Evolutionary conservation across 139 green algal genomes (phyloP).

Genomic region (Spirogloea muscicola): DNA sequence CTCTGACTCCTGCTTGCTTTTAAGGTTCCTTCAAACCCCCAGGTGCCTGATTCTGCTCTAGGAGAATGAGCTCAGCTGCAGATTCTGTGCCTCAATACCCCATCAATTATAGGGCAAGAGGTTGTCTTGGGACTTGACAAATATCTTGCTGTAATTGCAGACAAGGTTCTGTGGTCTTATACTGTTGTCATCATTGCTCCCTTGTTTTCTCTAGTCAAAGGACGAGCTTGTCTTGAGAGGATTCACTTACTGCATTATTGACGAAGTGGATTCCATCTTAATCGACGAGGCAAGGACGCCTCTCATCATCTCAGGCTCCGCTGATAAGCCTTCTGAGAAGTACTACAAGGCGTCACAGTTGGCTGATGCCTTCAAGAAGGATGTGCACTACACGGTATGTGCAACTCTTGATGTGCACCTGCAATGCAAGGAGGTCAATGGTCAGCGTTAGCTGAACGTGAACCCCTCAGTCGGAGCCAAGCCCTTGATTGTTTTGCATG

Average conservation of each 20-base stretch:
- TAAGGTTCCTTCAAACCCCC: too few species aligned
- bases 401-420: too few species aligned
- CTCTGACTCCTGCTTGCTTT: not conserved
- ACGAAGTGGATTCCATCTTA: slow-evolving; percentile 97
- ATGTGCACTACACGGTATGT: slow-evolving; percentile 92
- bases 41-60: not conserved
- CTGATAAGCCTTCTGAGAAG: slow-evolving; percentile 77
- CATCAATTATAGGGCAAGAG: not conserved
- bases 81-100: not conserved
- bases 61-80: too few species aligned
- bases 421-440: too few species aligned
- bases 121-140: not conserved
- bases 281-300: slow-evolving; percentile 95
- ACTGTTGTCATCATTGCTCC: not conserved
- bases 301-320: slow-evolving; percentile 83
- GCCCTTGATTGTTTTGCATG: too few species aligned
- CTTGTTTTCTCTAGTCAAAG: slow-evolving; percentile 10
- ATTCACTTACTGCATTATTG: slow-evolving; percentile 97
- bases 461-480: too few species aligned
- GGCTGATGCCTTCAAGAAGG: slow-evolving; percentile 70
- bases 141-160: not conserved
- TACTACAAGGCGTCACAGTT: slow-evolving; percentile 86
- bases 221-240: slow-evolving; percentile 85
- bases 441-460: too few species aligned
- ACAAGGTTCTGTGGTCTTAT: not conserved